Base-by-base conservation (phyloP, 2,329 filamentous ascomycete species). In the Botrytis elliptica region DNA sequence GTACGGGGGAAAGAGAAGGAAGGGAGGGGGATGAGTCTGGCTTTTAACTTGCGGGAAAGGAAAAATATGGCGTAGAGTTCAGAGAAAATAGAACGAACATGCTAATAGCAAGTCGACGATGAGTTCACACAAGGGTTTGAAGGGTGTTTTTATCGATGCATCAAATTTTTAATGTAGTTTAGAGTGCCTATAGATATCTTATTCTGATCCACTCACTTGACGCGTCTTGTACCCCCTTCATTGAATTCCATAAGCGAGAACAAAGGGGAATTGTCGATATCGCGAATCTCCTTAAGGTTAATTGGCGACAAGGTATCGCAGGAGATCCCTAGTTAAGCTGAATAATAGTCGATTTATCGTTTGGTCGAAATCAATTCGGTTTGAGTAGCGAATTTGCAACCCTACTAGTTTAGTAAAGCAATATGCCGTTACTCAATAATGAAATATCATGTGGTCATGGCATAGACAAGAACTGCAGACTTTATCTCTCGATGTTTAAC, bases 311-410 rank as follows among this genome's bases (percentile, higher is more conserved):
- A 25, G 3, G 36, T 33, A 69, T 69, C 9, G 20, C 49, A n/a
- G 66, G 66, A 69, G 6, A 33, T 69, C 38, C 36, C 49, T n/a
- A 57, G 7, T 42, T 69, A 57, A 40, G 49, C 29, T 42, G 49
- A 52, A 69, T 33, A 57, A 33, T 42, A 69, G 40, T 69, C 7
- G 18, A 68, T 68, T 55, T 29, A 40, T 29, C n/a, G 66, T 38
- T 42, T 20, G 14, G 10, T 57, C 29, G 36, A 14, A 36, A 36
- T 40, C 25, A 42, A 40, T 55, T 29, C 33, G 38, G 20, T 22
- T 55, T 40, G 7, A 33, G 46, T 68, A 25, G 36, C 46, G 9
- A 57, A 68, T 68, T 42, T 6, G 49, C 36, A 36, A 55, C 16
- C 33, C 12, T 44, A 40, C 52, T 22, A 33, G 49, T 38, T 29